Conservation (phyloP, 2,329 filamentous ascomycete species). For the Mycosphaerella sp. region DNA sequence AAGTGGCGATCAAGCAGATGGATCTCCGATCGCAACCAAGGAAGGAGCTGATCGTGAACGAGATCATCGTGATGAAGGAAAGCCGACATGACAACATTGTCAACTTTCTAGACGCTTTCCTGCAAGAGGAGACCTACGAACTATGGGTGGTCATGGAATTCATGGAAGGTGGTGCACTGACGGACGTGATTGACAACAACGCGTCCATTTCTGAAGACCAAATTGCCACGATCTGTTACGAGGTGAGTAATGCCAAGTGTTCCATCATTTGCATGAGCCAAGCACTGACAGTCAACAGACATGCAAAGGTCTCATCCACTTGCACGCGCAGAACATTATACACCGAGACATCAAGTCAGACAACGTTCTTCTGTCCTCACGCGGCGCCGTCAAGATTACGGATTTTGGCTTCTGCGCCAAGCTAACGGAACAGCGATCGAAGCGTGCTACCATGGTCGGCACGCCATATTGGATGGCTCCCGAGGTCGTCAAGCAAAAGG, state of each 20-base stretch:
- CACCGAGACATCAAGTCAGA: constrained; percentile 99
- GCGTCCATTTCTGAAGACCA: constrained; percentile 89
- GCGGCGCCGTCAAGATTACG: constrained; percentile 90
- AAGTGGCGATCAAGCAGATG: constrained; percentile 99
- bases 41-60: constrained; percentile 98
- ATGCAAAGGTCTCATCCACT: constrained; percentile 86
- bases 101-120: constrained; percentile 94
- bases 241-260: constrained; percentile 54
- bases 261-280: not conserved
- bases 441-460: constrained; percentile 98
- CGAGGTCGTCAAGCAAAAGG: constrained; percentile 98
- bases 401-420: constrained; percentile 99
- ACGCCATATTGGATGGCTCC: constrained; percentile 99
- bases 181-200: constrained; percentile 99
- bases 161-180: constrained; percentile 97
- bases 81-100: constrained; percentile 98
- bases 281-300: constrained; percentile 54
- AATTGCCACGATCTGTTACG: constrained; percentile 92
- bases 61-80: constrained; percentile 99
- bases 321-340: constrained; percentile 94
- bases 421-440: constrained; percentile 91
- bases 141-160: constrained; percentile 99
- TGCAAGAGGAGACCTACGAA: constrained; percentile 89
- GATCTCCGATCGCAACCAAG: constrained; percentile 93
- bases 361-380: constrained; percentile 89